Evolutionary conservation across 2,329 filamentous ascomycete genomes (phyloP).

Genomic region (Metarhizium brunneum): DNA sequence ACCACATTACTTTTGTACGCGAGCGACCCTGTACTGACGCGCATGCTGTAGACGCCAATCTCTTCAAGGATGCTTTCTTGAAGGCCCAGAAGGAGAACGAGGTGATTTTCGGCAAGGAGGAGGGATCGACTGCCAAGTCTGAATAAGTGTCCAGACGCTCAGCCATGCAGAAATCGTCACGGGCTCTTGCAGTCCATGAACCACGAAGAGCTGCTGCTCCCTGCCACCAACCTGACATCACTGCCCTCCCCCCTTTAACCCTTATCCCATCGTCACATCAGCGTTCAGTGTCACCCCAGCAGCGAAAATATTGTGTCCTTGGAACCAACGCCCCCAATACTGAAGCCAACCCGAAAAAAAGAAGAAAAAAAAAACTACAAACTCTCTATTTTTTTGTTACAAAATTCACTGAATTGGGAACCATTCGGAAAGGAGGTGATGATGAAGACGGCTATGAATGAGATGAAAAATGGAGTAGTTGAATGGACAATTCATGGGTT

Average conservation of each 20-base stretch:
- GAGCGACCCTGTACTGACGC: neutral
- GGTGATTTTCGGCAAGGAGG: slow-evolving; percentile 58
- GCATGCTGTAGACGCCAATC: slow-evolving; percentile 66
- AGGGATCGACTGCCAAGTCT: slow-evolving; percentile 7
- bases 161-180: neutral
- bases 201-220: slow-evolving; percentile 3
- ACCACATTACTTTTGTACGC: neutral
- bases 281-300: slow-evolving; percentile 9
- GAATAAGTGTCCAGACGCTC: slow-evolving; percentile 2
- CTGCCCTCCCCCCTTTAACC: neutral
- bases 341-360: neutral
- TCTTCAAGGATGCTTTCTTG: slow-evolving; percentile 96
- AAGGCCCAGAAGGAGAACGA: slow-evolving; percentile 97
- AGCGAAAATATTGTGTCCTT: slow-evolving; percentile 4
- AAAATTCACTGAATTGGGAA: neutral
- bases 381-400: neutral
- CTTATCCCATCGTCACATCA: slow-evolving; percentile 11
- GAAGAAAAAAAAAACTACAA: neutral
- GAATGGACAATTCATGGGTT: slow-evolving; percentile 1
- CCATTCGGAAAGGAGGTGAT: neutral
- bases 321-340: neutral
- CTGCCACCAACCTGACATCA: neutral
- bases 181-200: neutral
- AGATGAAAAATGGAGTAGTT: neutral
- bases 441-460: neutral